A percentile compares a stretch with the other conserved stretches of the same genome.
phyloP scores from a whole-genome alignment of 2,329 filamentous ascomycete genomes.

The Fusarium napiforme region DNA sequence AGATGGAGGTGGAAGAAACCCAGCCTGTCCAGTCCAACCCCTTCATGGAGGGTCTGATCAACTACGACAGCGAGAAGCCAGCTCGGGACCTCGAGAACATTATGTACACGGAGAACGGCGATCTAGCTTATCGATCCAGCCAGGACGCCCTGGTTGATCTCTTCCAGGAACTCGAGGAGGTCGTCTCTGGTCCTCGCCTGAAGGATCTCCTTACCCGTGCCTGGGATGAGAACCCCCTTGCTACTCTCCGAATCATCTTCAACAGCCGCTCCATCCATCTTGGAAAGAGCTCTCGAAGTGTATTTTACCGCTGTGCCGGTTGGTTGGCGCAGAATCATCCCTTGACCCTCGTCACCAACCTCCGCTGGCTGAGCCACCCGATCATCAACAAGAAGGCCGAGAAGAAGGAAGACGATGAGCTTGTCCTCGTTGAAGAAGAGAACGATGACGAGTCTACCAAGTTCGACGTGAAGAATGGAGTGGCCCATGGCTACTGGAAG shows the following conservation, averaged over 20 bases:
- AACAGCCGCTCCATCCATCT: constrained; percentile 70
- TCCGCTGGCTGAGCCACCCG: constrained; percentile 66
- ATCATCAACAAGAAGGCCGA: constrained; percentile 65
- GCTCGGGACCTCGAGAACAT: constrained; percentile 51
- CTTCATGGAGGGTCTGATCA: constrained; percentile 51
- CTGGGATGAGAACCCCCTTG: constrained; percentile 60
- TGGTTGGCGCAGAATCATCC: constrained; percentile 68
- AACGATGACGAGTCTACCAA: constrained; percentile 51
- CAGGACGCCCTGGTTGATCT: constrained; percentile 61
- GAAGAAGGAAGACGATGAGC: constrained; percentile 50
- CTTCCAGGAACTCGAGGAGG: constrained; percentile 62
- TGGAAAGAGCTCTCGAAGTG: constrained; percentile 61
- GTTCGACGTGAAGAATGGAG: constrained; percentile 58
- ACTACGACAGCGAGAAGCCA: constrained; percentile 22
- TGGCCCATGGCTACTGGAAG: constrained; percentile 72
- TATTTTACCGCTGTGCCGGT: constrained; percentile 64
- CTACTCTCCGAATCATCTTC: constrained; percentile 69
- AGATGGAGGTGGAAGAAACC: neutral
- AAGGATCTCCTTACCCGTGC: constrained; percentile 56
- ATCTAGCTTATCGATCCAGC: constrained; percentile 60
- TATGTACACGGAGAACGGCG: constrained; percentile 64
- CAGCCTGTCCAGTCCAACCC: constrained; percentile 30
- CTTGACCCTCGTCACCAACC: constrained; percentile 62
- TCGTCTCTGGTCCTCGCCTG: constrained; percentile 51
- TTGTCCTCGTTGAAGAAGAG: constrained; percentile 47